A percentile compares a stretch with the other conserved stretches of the same genome.
These are phyloP conservation scores for Termitomyces sp. DNA, from an alignment of 768 basidiomycete genomes.

Conservation along the genomic window DNA sequence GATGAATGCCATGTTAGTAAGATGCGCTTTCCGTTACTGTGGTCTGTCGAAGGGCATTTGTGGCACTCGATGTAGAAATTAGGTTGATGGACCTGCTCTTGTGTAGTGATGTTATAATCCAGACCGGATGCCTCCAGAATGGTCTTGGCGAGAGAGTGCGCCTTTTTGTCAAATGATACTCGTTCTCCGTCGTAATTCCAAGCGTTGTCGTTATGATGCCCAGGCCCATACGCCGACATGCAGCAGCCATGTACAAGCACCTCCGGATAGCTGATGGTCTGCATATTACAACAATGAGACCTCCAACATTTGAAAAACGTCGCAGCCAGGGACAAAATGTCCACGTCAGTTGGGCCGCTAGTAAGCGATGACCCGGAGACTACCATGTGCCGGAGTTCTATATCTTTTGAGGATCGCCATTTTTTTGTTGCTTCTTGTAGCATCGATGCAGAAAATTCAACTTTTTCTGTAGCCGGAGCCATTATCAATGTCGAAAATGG, in stretches of 20 bases:
- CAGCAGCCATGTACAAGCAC: neutral
- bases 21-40: neutral
- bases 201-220: too few relatives aligned
- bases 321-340: neutral
- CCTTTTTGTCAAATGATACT: neutral
- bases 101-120: neutral
- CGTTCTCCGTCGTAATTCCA: neutral
- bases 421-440: neutral
- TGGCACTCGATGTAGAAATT: conserved; percentile 6
- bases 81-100: neutral
- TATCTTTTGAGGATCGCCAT: neutral
- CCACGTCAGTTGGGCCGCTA: neutral
- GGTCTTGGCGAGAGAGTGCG: neutral
- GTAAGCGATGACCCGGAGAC: neutral
- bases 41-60: neutral
- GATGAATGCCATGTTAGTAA: conserved; percentile 7
- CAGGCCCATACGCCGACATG: neutral
- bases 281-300: neutral
- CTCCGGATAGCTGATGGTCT: neutral
- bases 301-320: neutral
- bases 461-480: neutral
- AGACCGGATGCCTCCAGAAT: conserved; percentile 11
- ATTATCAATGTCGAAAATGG: neutral
- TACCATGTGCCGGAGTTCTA: neutral
- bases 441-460: neutral